A percentile compares a stretch with the other conserved stretches of the same genome.
Conservation (phyloP, 1,139 yeast species). For the Yamadazyma siamensis region DNA sequence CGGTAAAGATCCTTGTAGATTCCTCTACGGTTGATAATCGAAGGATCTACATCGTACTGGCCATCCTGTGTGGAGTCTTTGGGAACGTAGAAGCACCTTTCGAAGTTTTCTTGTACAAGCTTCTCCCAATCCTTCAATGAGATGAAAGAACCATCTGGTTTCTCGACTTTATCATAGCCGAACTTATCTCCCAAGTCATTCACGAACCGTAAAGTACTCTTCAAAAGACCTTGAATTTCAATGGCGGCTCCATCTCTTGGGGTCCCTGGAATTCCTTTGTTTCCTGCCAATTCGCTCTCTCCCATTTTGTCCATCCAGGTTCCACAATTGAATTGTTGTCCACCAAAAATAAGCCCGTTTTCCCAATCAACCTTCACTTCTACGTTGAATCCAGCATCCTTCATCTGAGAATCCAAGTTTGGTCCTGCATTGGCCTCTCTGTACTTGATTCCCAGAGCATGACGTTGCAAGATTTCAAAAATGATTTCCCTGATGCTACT, state of each 20-base stretch:
- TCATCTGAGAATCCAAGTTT: constrained; percentile 86
- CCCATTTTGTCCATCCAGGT: constrained; percentile 99
- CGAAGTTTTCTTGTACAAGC: constrained; percentile 69
- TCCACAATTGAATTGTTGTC: constrained; percentile 90
- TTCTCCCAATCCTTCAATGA: constrained; percentile 66
- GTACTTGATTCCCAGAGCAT: constrained; percentile 82
- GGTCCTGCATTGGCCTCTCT: constrained; percentile 97
- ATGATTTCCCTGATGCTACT: constrained; percentile 72
- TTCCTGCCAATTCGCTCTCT: constrained; percentile 79
- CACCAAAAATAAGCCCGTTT: constrained; percentile 87
- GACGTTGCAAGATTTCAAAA: constrained; percentile 78
- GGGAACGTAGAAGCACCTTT: constrained; percentile 75
- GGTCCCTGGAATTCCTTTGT: constrained; percentile 91
- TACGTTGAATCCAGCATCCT: constrained; percentile 87
- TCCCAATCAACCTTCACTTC: constrained; percentile 80
- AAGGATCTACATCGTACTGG: constrained; percentile 57
- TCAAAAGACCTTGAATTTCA: constrained; percentile 85
- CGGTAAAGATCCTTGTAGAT: constrained; percentile 83
- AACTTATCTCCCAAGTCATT: constrained; percentile 45
- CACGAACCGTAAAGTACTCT: constrained; percentile 81
- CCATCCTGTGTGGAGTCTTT: constrained; percentile 47
- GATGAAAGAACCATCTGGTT: constrained; percentile 55
- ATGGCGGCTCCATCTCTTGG: constrained; percentile 98
- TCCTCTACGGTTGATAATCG: constrained; percentile 81
- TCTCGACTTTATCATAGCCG: constrained; percentile 50